phyloP scores from a whole-genome alignment of 768 basidiomycete genomes.

The Rhizopogon rudus region DNA sequence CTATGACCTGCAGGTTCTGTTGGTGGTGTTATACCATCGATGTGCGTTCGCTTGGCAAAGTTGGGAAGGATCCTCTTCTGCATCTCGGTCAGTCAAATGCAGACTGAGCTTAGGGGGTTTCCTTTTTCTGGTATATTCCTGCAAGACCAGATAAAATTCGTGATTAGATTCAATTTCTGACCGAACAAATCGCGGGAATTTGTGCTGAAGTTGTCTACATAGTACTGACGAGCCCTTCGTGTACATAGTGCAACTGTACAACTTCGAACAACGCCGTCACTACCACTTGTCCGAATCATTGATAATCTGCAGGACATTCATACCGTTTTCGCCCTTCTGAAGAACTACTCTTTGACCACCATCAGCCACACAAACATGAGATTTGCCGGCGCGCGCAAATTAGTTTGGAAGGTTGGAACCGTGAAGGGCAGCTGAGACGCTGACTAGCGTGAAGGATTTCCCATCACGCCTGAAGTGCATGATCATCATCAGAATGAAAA shows the following conservation, averaged over 20 bases:
- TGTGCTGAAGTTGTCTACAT: no score
- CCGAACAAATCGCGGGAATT: no score
- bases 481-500: constrained; percentile 13
- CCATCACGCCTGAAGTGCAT: constrained; percentile 17
- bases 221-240: neutral
- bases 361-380: neutral
- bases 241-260: neutral
- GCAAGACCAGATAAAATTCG: no score
- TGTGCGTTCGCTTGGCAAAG: no score
- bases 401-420: constrained; percentile 20
- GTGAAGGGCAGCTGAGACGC: constrained; percentile 16
- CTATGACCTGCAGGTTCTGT: neutral
- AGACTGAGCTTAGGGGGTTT: neutral
- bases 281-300: neutral
- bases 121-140: no score
- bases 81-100: neutral
- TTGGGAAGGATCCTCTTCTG: neutral
- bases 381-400: constrained; percentile 6
- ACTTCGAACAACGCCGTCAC: neutral
- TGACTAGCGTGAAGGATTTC: constrained; percentile 22
- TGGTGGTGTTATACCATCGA: neutral
- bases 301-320: constrained; percentile 6
- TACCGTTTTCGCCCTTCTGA: constrained; percentile 4
- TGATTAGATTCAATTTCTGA: no score
- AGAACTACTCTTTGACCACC: neutral